Evolutionary conservation across 371 early-diverging fungal genomes (phyloP).

Genomic region (Mucor ambiguus): DNA sequence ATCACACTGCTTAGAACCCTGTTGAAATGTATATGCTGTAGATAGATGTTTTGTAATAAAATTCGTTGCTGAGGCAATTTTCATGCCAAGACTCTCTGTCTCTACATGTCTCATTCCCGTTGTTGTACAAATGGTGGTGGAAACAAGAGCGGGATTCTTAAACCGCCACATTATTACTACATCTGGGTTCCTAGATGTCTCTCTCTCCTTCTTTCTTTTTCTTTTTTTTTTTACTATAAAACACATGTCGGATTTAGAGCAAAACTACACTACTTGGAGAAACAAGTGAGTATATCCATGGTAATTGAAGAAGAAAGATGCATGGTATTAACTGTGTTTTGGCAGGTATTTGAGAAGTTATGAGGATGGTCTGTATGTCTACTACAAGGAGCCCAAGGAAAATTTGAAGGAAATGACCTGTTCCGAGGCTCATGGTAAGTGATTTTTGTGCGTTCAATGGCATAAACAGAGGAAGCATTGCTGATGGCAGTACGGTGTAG

Average conservation of each 20-base stretch:
- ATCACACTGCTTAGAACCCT: constrained; percentile 14
- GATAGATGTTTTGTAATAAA: neutral
- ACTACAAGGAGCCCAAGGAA: constrained; percentile 50
- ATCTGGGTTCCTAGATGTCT: neutral
- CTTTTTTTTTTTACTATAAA: constrained; percentile 10
- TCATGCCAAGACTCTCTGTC: neutral
- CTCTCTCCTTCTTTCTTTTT: neutral
- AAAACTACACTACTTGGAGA: constrained; percentile 42
- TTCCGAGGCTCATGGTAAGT: constrained; percentile 53
- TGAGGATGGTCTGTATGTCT: constrained; percentile 46
- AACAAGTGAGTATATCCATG: constrained; percentile 25
- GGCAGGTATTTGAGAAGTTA: constrained; percentile 44
- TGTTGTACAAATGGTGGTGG: too few relatives aligned
- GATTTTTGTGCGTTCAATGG: neutral
- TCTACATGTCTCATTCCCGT: too few relatives aligned
- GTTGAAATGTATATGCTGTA: neutral
- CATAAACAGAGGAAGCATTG: neutral
- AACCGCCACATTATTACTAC: constrained; percentile 13
- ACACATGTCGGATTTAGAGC: constrained; percentile 33
- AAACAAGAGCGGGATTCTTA: neutral
- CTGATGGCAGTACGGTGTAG: constrained; percentile 17
- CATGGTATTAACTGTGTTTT: neutral
- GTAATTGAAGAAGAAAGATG: neutral
- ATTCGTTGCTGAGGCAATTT: neutral
- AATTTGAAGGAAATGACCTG: constrained; percentile 44